A percentile compares a stretch with the other conserved stretches of the same genome.
phyloP scores from a whole-genome alignment of 108 stramenopile genomes.

The Aureococcus anophagefferens region DNA sequence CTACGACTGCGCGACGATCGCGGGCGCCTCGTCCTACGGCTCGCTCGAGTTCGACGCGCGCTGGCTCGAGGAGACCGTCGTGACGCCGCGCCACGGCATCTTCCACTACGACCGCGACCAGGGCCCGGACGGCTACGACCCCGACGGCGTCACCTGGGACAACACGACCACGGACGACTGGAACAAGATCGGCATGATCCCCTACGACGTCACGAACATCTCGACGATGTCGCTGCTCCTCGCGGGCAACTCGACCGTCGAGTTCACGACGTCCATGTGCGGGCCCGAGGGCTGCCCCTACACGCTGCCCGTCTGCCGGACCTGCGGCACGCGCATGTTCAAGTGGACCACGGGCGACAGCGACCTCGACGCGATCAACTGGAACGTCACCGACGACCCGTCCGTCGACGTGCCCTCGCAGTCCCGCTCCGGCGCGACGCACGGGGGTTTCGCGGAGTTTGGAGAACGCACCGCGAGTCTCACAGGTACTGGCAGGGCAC shows the following conservation, averaged over 20 bases:
- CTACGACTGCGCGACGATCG: background rate
- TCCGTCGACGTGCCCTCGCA: background rate
- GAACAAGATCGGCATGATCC: background rate
- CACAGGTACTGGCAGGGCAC: background rate
- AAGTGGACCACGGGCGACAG: slow-evolving; percentile 1
- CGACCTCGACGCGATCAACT: background rate
- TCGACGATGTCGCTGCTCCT: background rate
- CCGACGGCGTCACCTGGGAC: background rate
- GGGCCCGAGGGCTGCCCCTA: slow-evolving; percentile 15
- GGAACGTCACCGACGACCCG: slow-evolving; percentile 15
- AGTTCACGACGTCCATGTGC: background rate
- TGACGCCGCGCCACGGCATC: background rate
- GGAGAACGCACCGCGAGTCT: too few relatives aligned
- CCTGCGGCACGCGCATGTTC: background rate
- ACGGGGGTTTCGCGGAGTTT: too few relatives aligned
- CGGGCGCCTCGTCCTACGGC: background rate
- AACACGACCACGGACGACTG: background rate
- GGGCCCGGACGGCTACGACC: background rate
- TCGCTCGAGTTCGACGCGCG: background rate
- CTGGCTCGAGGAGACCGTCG: background rate
- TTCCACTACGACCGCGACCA: background rate
- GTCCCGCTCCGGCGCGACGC: too few relatives aligned
- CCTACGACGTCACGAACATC: slow-evolving; percentile 6
- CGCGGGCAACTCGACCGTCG: slow-evolving; percentile 11
- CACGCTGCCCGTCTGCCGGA: slow-evolving; percentile 2